Conservation (phyloP, 2,329 filamentous ascomycete genomes). For the Paecilomyces niveus region DNA sequence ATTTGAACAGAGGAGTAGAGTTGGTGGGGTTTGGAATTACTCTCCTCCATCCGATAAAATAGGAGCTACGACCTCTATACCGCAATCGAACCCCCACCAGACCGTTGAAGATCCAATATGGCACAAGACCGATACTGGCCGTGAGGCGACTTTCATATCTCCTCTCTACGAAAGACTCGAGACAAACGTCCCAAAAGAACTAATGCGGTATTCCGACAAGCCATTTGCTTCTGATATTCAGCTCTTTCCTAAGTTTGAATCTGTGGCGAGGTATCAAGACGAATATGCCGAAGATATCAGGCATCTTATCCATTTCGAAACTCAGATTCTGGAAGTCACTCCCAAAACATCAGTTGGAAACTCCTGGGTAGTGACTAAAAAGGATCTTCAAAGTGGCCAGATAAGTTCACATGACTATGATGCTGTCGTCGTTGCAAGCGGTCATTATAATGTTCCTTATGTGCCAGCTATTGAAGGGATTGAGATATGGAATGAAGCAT, state of each 20-base stretch:
- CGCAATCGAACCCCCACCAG: conserved; percentile 59
- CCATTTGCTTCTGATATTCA: conserved; percentile 57
- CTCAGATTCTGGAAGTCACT: conserved; percentile 57
- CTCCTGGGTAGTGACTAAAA: conserved; percentile 56
- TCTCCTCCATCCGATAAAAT: conserved; percentile 44
- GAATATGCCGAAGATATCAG: conserved; percentile 63
- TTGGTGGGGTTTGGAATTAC: conserved; percentile 86
- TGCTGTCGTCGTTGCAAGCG: conserved; percentile 67
- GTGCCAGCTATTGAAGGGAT: conserved; percentile 59
- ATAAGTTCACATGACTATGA: conserved; percentile 53
- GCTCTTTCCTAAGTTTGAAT: conserved; percentile 66
- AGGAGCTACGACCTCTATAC: conserved; percentile 44
- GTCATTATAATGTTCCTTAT: conserved; percentile 65
- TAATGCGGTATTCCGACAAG: conserved; percentile 75
- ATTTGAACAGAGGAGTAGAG: conserved; percentile 70
- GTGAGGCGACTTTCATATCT: conserved; percentile 60
- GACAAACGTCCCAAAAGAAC: conserved; percentile 73
- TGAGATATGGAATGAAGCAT: conserved; percentile 49
- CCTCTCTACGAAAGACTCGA: conserved; percentile 77
- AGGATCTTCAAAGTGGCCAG: conserved; percentile 41
- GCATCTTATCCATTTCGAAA: conserved; percentile 61
- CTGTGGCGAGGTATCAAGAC: conserved; percentile 67
- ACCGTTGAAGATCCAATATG: conserved; percentile 58
- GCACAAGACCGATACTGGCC: conserved; percentile 17
- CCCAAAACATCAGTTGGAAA: conserved; percentile 23